Percentiles rank a stretch among this genome's conserved stretches.
These are phyloP conservation scores for Pyrenula massariospora DNA, from an alignment of 495 filamentous ascomycete species.

Conservation along the genomic window DNA sequence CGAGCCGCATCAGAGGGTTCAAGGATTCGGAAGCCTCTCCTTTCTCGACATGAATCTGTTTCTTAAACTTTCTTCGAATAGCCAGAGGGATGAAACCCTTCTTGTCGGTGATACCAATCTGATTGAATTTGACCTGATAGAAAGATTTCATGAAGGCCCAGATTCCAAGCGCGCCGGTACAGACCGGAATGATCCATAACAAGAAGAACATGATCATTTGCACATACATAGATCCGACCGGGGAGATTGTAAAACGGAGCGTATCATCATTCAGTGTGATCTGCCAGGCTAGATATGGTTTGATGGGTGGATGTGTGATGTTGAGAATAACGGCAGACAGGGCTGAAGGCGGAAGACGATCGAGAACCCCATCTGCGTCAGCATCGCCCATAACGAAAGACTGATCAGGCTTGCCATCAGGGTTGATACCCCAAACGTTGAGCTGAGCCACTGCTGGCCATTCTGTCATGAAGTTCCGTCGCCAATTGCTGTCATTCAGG, in stretches of 20 bases:
- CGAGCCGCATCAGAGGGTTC: constrained; percentile 20
- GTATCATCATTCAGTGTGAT: constrained; percentile 45
- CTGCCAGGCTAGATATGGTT: constrained; percentile 44
- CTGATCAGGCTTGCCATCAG: constrained; percentile 50
- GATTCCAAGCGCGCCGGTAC: constrained; percentile 35
- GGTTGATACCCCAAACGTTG: constrained; percentile 61
- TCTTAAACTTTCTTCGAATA: constrained; percentile 18
- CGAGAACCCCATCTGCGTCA: constrained; percentile 47
- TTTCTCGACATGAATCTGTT: constrained; percentile 2
- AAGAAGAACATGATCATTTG: constrained; percentile 49
- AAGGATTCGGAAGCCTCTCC: constrained; percentile 11
- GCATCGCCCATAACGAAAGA: constrained; percentile 48
- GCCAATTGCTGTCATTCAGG: constrained; percentile 40
- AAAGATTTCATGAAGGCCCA: constrained; percentile 54
- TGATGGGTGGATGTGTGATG: constrained; percentile 42
- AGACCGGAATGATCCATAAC: constrained; percentile 41
- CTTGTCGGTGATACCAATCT: constrained; percentile 46
- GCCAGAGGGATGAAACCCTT: constrained; percentile 26
- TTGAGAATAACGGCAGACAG: constrained; percentile 45
- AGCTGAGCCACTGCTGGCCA: constrained; percentile 53
- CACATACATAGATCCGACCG: constrained; percentile 38
- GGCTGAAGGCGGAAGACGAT: constrained; percentile 52
- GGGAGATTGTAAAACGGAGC: constrained; percentile 37
- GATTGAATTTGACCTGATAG: constrained; percentile 62
- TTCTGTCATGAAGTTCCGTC: constrained; percentile 50